Base-by-base conservation (phyloP, 352 stramenopile genomes). In the Elongisporangium senticosum region DNA sequence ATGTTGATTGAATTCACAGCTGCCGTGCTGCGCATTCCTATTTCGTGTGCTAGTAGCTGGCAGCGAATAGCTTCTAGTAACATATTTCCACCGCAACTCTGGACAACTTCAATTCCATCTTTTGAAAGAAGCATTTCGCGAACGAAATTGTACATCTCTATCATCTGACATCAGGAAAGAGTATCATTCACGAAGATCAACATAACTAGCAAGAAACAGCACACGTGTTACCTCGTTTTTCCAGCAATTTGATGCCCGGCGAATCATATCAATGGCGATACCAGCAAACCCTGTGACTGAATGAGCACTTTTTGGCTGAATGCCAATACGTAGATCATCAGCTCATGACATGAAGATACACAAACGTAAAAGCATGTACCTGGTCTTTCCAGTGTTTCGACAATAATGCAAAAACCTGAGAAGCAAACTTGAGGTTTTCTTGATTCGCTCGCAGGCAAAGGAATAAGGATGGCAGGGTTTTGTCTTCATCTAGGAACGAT, bases 71-170 rank as follows among this genome's bases (percentile, higher is more conserved):
- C 28, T 7, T 77, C 61, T 8, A 77, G 51, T 14, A 91, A 56
- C 7, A 62, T 56, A 21, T 71, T 69, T 15, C 77, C 82, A 3
- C 78, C 82, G 33, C 77, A 90, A 23, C 58, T 68, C 11, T 75
- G 55, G 7, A 89, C 70, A 20, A 83, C 69, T 19, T 81, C 67
- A 52, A 62, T 54, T 0, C 82, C 82, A 50, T 87, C 77, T 47
- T 61, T 69, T 14, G 68, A 63, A 4, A 77, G 57, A 23, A 92
- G 56, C 26, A 85, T 76, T 59, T 86, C 68, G 47, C 77, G 76
- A 19, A 89, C 51, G 39, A 92, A 92, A 33, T 84, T 83, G 63
- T 67, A 77, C 2, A 85, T 63, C 20, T 92, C 78, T 11, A 75
- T 62, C n/a, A 80, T 68, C 76, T 86, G 6, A 50, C n/a, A 28